Evolutionary conservation across 108 stramenopile genomes (phyloP).

Genomic region (Cylindrotheca fusiformis): DNA sequence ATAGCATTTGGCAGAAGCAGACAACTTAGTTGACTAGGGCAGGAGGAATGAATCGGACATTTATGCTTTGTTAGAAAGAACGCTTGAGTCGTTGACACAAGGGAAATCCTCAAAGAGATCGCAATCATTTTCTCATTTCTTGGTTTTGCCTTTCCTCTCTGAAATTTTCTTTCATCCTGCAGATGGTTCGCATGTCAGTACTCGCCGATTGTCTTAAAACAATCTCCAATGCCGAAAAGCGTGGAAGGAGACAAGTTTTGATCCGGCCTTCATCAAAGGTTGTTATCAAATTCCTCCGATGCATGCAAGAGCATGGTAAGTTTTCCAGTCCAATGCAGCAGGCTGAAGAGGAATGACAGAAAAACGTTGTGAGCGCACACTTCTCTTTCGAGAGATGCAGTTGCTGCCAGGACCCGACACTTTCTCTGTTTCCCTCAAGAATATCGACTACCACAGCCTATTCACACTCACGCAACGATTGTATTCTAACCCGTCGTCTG

Average conservation of each 20-base stretch:
- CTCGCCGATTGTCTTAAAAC: slow-evolving; percentile 99
- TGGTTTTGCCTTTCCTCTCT: slow-evolving; percentile 7
- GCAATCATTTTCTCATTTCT: slow-evolving; percentile 1
- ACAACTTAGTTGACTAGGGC: too few species aligned
- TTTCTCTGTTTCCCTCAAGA: slow-evolving; percentile 28
- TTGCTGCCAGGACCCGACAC: slow-evolving; percentile 47
- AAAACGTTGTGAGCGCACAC: slow-evolving; percentile 39
- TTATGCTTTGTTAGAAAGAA: too few species aligned
- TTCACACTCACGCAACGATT: slow-evolving; percentile 65
- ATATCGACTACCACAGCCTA: slow-evolving; percentile 18
- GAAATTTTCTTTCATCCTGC: slow-evolving; percentile 10
- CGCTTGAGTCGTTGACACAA: too few species aligned
- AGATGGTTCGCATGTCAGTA: slow-evolving; percentile 99
- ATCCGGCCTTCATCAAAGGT: slow-evolving; percentile 99
- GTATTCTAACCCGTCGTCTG: slow-evolving; percentile 17
- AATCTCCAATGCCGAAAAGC: slow-evolving; percentile 99
- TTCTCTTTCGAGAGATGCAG: slow-evolving; percentile 26
- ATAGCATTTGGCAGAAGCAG: too few species aligned
- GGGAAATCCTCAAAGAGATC: too few species aligned
- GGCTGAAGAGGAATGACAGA: slow-evolving; percentile 16
- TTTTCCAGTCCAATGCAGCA: neutral
- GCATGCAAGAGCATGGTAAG: slow-evolving; percentile 98
- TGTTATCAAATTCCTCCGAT: slow-evolving; percentile 98
- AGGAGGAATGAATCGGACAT: too few species aligned
- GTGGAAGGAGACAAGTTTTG: slow-evolving; percentile 98